phyloP scores from a whole-genome alignment of 257 asterid genomes.

The Solanum peruvianum region DNA sequence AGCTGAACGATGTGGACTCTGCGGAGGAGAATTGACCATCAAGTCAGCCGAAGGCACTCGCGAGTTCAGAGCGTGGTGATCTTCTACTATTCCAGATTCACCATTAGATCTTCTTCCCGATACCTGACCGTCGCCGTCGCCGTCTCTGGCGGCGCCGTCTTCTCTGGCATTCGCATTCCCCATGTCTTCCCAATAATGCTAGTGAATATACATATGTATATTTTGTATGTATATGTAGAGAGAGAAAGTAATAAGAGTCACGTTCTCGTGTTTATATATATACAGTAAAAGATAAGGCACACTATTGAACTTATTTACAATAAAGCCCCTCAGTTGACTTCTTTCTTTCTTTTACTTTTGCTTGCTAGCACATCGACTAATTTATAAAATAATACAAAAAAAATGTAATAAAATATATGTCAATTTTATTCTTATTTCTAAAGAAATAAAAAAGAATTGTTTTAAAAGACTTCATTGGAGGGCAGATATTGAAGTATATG shows the following conservation, averaged over 20 bases:
- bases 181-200: slow-evolving; percentile 18
- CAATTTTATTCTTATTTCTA: not conserved
- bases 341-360: not conserved
- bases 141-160: slow-evolving; percentile 11
- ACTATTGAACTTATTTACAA: not conserved
- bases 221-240: not conserved
- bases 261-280: not conserved
- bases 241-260: slow-evolving; percentile 1
- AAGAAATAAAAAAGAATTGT: too few relatives aligned
- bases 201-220: not conserved
- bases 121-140: slow-evolving; percentile 13
- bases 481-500: accelerated
- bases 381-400: not conserved
- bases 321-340: not conserved
- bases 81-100: not conserved
- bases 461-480: accelerated
- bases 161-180: slow-evolving; percentile 69
- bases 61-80: slow-evolving; percentile 19
- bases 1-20: slow-evolving; percentile 38
- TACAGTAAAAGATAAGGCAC: not conserved
- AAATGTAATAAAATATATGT: accelerated
- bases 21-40: slow-evolving; percentile 61
- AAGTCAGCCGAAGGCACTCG: slow-evolving; percentile 53
- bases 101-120: slow-evolving; percentile 13
- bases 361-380: accelerated